Conservation (phyloP, 2,329 filamentous ascomycete species). For the Colletotrichum liaoningense region DNA sequence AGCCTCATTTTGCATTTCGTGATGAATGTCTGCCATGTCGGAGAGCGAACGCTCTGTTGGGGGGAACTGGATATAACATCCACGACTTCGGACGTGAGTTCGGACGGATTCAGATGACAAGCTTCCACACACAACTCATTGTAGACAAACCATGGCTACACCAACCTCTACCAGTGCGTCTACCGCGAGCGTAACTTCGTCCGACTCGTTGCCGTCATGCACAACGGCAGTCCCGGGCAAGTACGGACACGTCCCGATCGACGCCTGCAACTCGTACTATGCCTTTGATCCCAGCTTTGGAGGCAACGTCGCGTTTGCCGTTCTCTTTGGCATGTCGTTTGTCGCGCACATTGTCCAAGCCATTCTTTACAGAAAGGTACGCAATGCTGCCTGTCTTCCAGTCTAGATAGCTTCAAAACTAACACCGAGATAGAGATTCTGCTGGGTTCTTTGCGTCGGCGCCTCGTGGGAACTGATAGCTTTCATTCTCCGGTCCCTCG, state of each 20-base stretch:
- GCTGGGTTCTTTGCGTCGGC: conserved; percentile 55
- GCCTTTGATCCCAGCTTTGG: conserved; percentile 46
- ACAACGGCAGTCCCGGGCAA: conserved; percentile 47
- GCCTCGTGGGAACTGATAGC: conserved; percentile 50
- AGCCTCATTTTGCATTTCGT: not conserved
- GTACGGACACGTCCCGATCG: conserved; percentile 45
- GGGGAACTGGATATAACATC: not conserved
- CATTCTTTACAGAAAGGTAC: conserved; percentile 45
- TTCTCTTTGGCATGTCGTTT: conserved; percentile 44
- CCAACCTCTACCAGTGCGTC: not conserved
- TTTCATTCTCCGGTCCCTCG: conserved; percentile 51
- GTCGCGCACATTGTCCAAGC: conserved; percentile 44
- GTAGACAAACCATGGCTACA: not conserved
- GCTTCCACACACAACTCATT: not conserved
- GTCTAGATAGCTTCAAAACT: rapidly evolving
- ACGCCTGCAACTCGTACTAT: conserved; percentile 48
- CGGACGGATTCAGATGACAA: conserved; percentile 1
- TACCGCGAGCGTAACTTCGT: conserved; percentile 8
- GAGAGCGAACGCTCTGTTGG: not conserved
- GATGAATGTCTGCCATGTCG: not conserved
- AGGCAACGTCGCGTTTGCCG: conserved; percentile 47
- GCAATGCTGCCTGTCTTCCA: not conserved
- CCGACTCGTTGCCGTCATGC: conserved; percentile 36
- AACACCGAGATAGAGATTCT: conserved; percentile 40
- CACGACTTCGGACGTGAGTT: conserved; percentile 20